Base-by-base conservation (phyloP, 1,284 basidiomycete genomes). In the Austroboletus niveus region DNA sequence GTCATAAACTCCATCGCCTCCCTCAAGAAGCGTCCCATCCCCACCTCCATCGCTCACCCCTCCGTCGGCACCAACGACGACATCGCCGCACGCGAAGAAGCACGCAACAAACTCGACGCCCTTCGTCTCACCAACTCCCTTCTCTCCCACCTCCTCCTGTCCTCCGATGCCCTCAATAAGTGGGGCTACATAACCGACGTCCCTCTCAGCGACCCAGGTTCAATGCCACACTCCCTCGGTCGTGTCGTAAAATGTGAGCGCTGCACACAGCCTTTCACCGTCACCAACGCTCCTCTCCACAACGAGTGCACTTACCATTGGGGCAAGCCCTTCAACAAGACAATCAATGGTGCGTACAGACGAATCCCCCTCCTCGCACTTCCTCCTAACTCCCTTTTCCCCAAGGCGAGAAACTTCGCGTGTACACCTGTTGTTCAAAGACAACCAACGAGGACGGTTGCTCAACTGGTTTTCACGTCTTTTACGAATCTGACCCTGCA, bases 11-110 rank as follows among this genome's bases (percentile, higher is more conserved):
- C 83, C 47, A 79, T 89, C 47, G 85, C 84, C 7, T 70, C 85
- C 12, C 66, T 94, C 22, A 93, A 92, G 65, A 81, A 82, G 59
- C 84, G 94, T 1, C 66, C 79, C 0, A 65, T 75, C 4, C 92
- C 93, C 1, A 79, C 80, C 45, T 75, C 75, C 1, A 60, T 79
- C 20, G 73, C 77, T 1, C 87, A 93, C 62, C 75, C 82, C 1
- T 94, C 91, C 4, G 81, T 94, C 27, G 94, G 94, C 4, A 94
- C 92, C 0, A 82, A 92, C 50, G 78, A 72, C 10, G 83, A 91
- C 14, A 71, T 89, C 31, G 71, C 74, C 10, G 74, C 75, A 12
- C 84, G 85, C 15, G 71, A 70, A 31, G 85, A 86, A 57, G 75
- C 78, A 9, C 78, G 77, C 36, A 86, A 85, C 55, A 75, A 81